A percentile compares a stretch with the other conserved stretches of the same genome.
Evolutionary conservation across 139 green algal genomes (phyloP).

Genomic region (Chlorella sorokiniana): DNA sequence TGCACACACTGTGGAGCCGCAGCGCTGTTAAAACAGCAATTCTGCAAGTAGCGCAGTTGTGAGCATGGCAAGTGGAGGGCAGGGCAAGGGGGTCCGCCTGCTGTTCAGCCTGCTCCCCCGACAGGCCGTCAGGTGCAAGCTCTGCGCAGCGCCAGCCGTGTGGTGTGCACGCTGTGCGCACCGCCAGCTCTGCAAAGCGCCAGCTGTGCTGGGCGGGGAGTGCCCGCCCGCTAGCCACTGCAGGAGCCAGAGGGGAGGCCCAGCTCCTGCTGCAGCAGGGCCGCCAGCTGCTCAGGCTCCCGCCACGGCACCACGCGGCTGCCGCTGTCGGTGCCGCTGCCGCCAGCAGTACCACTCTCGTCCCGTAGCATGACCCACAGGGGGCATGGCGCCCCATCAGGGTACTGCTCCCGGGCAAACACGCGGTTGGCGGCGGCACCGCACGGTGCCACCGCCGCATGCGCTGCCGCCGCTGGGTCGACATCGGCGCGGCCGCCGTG

Average conservation of each 20-base stretch:
- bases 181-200: neutral
- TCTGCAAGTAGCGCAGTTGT: too few relatives aligned
- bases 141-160: too few relatives aligned
- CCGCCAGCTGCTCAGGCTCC: slow-evolving; percentile 4
- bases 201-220: neutral
- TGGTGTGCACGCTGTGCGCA: too few relatives aligned
- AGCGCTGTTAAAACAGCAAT: too few relatives aligned
- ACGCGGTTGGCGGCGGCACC: slow-evolving; percentile 14
- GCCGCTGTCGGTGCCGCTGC: neutral
- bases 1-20: too few relatives aligned
- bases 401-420: slow-evolving; percentile 33
- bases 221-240: neutral
- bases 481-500: neutral
- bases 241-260: neutral
- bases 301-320: slow-evolving; percentile 15
- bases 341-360: neutral
- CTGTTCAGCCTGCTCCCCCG: too few relatives aligned
- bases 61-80: too few relatives aligned
- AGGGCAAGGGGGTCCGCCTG: too few relatives aligned
- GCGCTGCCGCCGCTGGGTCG: neutral
- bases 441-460: slow-evolving; percentile 3
- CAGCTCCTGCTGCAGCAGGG: neutral
- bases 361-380: slow-evolving; percentile 32
- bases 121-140: too few relatives aligned
- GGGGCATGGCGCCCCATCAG: slow-evolving; percentile 31